Evolutionary conservation across 2,329 filamentous ascomycete genomes (phyloP).

Genomic region (Knufia fluminis): DNA sequence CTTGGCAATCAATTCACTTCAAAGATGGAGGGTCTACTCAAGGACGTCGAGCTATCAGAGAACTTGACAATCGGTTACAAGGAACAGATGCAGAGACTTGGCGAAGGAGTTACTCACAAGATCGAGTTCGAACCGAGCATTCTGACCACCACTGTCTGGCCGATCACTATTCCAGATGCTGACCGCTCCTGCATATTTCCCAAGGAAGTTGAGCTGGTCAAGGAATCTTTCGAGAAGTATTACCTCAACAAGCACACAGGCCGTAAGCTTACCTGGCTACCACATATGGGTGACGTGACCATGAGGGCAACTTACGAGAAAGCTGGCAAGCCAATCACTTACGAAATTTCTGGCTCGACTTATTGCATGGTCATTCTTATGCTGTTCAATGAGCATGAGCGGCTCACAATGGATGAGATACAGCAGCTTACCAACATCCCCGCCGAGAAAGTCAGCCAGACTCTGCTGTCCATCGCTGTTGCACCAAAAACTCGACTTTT

Average conservation of each 20-base stretch:
- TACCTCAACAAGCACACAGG: conserved; percentile 84
- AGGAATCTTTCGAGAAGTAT: conserved; percentile 78
- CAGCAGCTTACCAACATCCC: conserved; percentile 74
- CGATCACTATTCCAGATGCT: conserved; percentile 50
- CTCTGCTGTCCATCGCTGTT: conserved; percentile 72
- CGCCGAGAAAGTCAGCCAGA: conserved; percentile 60
- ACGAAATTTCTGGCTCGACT: conserved; percentile 87
- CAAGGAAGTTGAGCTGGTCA: conserved; percentile 60
- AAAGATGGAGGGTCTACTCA: conserved; percentile 96
- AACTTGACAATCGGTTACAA: conserved; percentile 74
- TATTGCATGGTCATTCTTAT: conserved; percentile 85
- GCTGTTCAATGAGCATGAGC: conserved; percentile 71
- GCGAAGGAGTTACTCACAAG: conserved; percentile 49
- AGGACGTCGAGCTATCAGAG: conserved; percentile 80
- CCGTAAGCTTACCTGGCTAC: conserved; percentile 75
- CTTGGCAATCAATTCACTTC: conserved; percentile 87
- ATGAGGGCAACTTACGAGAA: conserved; percentile 69
- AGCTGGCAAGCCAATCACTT: conserved; percentile 64
- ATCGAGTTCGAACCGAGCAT: conserved; percentile 78
- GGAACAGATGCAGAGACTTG: conserved; percentile 53
- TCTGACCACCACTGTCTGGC: conserved; percentile 91
- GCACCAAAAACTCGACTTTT: conserved; percentile 75
- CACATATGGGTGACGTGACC: conserved; percentile 72
- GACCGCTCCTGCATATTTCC: conserved; percentile 61
- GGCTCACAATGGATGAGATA: conserved; percentile 63